A percentile compares a stretch with the other conserved stretches of the same genome.
Evolutionary conservation across 2,329 filamentous ascomycete species (phyloP).

Genomic region (Aspergillus uvarum): DNA sequence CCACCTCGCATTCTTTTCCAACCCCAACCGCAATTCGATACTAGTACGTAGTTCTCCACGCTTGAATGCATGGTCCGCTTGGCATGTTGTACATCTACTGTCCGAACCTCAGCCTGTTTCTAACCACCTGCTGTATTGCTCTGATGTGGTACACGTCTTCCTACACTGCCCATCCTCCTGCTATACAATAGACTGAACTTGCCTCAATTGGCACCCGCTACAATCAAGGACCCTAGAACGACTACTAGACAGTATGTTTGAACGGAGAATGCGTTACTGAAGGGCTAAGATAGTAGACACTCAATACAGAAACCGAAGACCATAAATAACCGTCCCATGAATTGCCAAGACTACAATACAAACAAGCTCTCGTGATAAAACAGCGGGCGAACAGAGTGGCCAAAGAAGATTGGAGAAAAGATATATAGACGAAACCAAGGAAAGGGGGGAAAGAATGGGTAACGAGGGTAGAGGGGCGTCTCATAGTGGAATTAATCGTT

Average conservation of each 20-base stretch:
- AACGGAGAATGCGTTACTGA: neutral
- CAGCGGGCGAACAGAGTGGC: slow-evolving; percentile 14
- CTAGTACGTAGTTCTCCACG: slow-evolving; percentile 2
- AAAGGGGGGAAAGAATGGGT: slow-evolving; percentile 2
- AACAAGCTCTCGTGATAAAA: slow-evolving; percentile 19
- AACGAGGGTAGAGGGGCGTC: slow-evolving; percentile 17
- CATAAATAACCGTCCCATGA: slow-evolving; percentile 12
- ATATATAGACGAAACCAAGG: slow-evolving; percentile 11
- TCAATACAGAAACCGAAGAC: slow-evolving; percentile 3
- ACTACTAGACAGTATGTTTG: neutral
- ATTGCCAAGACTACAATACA: slow-evolving; percentile 25
- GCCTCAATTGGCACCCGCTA: too few relatives aligned
- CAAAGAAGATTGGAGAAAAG: slow-evolving; percentile 11
- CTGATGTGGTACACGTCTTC: too few relatives aligned
- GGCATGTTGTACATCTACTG: neutral
- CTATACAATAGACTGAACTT: too few relatives aligned
- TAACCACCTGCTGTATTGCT: neutral
- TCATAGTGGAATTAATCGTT: slow-evolving; percentile 16
- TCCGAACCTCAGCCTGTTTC: neutral
- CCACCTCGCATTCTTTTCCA: neutral
- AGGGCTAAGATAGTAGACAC: slow-evolving; percentile 2
- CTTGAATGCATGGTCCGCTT: slow-evolving; percentile 4
- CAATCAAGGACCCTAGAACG: neutral
- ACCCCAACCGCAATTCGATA: neutral
- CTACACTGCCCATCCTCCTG: neutral